Evolutionary conservation across 495 filamentous ascomycete genomes (phyloP).

Genomic region (Letharia lupina): DNA sequence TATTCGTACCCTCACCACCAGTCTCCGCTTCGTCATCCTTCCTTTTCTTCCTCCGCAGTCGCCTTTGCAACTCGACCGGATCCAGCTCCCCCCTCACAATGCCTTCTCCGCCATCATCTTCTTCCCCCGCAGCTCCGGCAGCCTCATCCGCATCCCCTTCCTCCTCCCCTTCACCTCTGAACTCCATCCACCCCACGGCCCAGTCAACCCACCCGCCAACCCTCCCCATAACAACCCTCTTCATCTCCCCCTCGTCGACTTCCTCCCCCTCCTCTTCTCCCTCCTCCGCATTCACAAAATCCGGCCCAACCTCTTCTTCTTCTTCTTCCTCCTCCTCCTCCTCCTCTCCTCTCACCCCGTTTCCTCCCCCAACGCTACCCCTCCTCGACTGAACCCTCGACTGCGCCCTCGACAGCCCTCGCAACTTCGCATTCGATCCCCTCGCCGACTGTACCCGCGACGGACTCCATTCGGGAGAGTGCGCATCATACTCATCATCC

Average conservation of each 20-base stretch:
- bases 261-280: conserved; percentile 13
- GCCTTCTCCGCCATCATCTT: not conserved
- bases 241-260: conserved; percentile 25
- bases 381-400: not conserved
- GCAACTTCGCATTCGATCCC: not conserved
- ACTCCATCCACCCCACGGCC: conserved; percentile 25
- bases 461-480: not conserved
- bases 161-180: conserved; percentile 13
- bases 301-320: conserved; percentile 4
- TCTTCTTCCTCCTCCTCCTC: conserved; percentile 5
- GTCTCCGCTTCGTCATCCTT: conserved; percentile 1
- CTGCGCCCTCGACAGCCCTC: not conserved
- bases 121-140: not conserved
- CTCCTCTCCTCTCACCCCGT: not conserved
- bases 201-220: conserved; percentile 26
- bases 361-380: not conserved
- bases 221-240: conserved; percentile 21
- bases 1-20: not conserved
- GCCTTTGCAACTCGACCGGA: conserved; percentile 13
- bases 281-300: conserved; percentile 2
- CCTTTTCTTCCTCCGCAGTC: conserved; percentile 5
- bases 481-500: not conserved
- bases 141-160: not conserved
- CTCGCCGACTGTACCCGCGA: conserved; percentile 4
- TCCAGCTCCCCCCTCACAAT: not conserved